phyloP scores from a whole-genome alignment of 495 filamentous ascomycete species.

The Neohortaea acidophila region DNA sequence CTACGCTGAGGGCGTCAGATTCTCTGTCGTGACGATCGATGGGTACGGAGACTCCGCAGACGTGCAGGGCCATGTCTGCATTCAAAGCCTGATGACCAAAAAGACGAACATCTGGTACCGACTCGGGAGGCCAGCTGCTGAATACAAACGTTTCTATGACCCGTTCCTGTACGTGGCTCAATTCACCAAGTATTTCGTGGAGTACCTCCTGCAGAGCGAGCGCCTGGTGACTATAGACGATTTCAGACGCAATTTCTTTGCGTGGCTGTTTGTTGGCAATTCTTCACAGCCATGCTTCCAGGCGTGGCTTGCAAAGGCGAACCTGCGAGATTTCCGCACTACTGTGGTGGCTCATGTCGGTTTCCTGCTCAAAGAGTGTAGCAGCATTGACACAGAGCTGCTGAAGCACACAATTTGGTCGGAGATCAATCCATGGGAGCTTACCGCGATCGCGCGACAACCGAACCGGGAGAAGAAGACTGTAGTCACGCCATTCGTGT shows the following conservation, averaged over 20 bases:
- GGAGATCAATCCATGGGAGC: constrained; percentile 25
- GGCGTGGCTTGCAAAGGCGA: constrained; percentile 33
- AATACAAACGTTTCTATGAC: constrained; percentile 43
- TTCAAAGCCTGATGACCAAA: constrained; percentile 34
- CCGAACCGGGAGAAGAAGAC: constrained; percentile 29
- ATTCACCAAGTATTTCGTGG: constrained; percentile 51
- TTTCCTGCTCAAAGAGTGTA: constrained; percentile 49
- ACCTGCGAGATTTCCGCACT: constrained; percentile 40
- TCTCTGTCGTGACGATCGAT: constrained; percentile 44
- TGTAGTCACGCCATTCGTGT: constrained; percentile 51
- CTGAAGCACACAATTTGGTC: constrained; percentile 32
- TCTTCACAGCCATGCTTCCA: constrained; percentile 23
- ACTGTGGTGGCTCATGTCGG: constrained; percentile 38
- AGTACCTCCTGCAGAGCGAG: constrained; percentile 34
- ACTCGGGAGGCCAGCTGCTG: constrained; percentile 35
- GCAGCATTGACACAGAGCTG: constrained; percentile 17
- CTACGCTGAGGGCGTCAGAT: constrained; percentile 40
- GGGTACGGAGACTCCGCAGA: constrained; percentile 39
- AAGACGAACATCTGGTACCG: constrained; percentile 43
- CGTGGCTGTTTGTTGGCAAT: constrained; percentile 38
- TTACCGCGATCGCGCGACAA: constrained; percentile 14
- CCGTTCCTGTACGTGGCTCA: constrained; percentile 53
- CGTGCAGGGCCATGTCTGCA: constrained; percentile 42
- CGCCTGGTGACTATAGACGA: constrained; percentile 33
- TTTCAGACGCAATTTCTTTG: constrained; percentile 39